phyloP scores from a whole-genome alignment of 108 stramenopile species.

The Pinguiococcus pyrenoidosus region DNA sequence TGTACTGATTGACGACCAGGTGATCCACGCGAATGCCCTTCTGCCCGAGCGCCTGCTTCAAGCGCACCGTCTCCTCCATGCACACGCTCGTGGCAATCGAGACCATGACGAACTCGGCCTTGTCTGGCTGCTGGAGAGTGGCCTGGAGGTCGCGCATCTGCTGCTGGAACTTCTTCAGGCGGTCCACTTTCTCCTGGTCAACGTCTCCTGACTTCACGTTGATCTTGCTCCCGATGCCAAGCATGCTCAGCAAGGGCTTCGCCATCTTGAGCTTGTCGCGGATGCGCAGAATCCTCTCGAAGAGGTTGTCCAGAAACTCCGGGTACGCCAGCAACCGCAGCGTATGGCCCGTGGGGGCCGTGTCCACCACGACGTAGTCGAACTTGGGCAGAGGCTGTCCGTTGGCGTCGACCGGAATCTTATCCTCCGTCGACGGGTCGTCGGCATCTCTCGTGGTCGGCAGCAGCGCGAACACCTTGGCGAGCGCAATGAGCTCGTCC shows the following conservation, averaged over 20 bases:
- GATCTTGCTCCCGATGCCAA: constrained; percentile 8
- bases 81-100: constrained; percentile 7
- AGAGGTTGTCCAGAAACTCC: constrained; percentile 24
- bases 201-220: background rate
- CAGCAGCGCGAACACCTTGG: too few relatives aligned
- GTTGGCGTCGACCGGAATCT: too few relatives aligned
- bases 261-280: constrained; percentile 20
- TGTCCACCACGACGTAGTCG: constrained; percentile 81
- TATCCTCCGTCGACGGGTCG: too few relatives aligned
- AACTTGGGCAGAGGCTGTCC: too few relatives aligned
- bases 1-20: constrained; percentile 10
- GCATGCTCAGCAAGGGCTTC: constrained; percentile 15
- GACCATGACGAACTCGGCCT: constrained; percentile 7
- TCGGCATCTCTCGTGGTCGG: too few relatives aligned
- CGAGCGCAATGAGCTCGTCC: constrained; percentile 33
- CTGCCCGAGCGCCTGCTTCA: background rate
- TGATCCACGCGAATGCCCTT: background rate
- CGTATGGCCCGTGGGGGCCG: constrained; percentile 91
- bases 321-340: constrained; percentile 61
- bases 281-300: constrained; percentile 16
- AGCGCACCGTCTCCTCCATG: constrained; percentile 8
- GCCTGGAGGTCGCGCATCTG: constrained; percentile 24
- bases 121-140: constrained; percentile 1
- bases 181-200: background rate
- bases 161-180: constrained; percentile 22